phyloP scores from a whole-genome alignment of 495 filamentous ascomycete genomes.

The Filosporella fistucella region DNA sequence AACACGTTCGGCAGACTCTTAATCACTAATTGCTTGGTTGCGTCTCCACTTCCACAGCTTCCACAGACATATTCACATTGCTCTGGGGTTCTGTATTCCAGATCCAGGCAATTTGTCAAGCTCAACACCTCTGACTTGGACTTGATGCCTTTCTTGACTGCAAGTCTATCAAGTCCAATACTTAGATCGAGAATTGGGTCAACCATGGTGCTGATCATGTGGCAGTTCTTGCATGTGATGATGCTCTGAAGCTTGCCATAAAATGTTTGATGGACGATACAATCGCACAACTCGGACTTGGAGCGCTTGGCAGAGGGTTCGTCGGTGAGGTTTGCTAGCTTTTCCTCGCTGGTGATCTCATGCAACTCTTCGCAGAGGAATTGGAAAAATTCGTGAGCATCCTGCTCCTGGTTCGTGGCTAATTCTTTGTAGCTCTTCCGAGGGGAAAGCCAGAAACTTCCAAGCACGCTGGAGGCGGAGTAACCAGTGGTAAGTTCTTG shows the following conservation, averaged over 20 bases:
- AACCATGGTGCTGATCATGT: conserved; percentile 68
- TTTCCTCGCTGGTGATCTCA: conserved; percentile 55
- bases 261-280: conserved; percentile 85
- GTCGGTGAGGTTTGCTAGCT: conserved; percentile 32
- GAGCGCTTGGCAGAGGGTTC: conserved; percentile 24
- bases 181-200: conserved; percentile 86
- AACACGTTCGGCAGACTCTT: conserved; percentile 77
- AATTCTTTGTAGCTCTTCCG: conserved; percentile 63
- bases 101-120: conserved; percentile 68
- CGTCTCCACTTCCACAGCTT: conserved; percentile 68
- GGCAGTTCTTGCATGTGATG: conserved; percentile 81
- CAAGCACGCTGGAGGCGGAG: conserved; percentile 74
- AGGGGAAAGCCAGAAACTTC: conserved; percentile 70
- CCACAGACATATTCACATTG: conserved; percentile 77
- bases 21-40: conserved; percentile 75
- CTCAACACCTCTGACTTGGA: conserved; percentile 43
- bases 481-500: conserved; percentile 77
- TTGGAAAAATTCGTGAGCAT: conserved; percentile 93
- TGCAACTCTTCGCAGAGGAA: conserved; percentile 87
- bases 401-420: conserved; percentile 88
- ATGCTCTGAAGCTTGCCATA: conserved; percentile 83
- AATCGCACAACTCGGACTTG: conserved; percentile 52
- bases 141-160: conserved; percentile 43
- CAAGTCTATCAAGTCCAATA: conserved; percentile 65
- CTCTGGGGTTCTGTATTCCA: conserved; percentile 75